Percentiles rank a stretch among this genome's conserved stretches.
These are phyloP conservation scores for Microglena sp. DNA, from an alignment of 139 green algal species.

Conservation along the genomic window DNA sequence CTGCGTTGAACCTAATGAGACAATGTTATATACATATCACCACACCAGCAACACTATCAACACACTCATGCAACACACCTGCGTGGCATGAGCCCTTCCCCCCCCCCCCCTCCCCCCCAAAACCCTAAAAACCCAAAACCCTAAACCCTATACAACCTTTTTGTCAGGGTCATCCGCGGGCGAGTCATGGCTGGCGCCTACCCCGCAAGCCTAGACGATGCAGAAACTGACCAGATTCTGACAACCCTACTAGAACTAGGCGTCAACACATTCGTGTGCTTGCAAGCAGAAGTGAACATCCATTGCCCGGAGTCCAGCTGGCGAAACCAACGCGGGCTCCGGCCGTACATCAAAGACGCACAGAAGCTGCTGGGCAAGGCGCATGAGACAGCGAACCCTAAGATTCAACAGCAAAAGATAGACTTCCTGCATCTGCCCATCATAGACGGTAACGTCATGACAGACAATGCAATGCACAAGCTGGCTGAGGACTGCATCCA, in stretches of 20 bases:
- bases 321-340: constrained; percentile 45
- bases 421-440: constrained; percentile 75
- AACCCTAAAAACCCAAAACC: too few relatives aligned
- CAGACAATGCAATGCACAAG: constrained; percentile 34
- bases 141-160: too few relatives aligned
- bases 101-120: too few relatives aligned
- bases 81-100: too few relatives aligned
- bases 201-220: constrained; percentile 51
- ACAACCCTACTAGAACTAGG: constrained; percentile 57
- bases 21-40: too few relatives aligned
- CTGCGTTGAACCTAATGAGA: too few relatives aligned
- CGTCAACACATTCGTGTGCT: constrained; percentile 68
- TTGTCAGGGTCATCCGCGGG: too few relatives aligned
- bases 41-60: too few relatives aligned
- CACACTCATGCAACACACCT: too few relatives aligned
- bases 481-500: constrained; percentile 67
- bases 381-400: constrained; percentile 29
- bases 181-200: too few relatives aligned
- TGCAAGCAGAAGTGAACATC: constrained; percentile 70
- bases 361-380: constrained; percentile 58
- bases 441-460: constrained; percentile 61
- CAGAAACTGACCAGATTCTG: constrained; percentile 58
- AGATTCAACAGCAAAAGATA: constrained; percentile 52
- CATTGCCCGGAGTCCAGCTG: constrained; percentile 49
- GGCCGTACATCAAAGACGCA: constrained; percentile 74